Evolutionary conservation across 768 basidiomycete genomes (phyloP).

Genomic region (Gautieria morchelliformis): DNA sequence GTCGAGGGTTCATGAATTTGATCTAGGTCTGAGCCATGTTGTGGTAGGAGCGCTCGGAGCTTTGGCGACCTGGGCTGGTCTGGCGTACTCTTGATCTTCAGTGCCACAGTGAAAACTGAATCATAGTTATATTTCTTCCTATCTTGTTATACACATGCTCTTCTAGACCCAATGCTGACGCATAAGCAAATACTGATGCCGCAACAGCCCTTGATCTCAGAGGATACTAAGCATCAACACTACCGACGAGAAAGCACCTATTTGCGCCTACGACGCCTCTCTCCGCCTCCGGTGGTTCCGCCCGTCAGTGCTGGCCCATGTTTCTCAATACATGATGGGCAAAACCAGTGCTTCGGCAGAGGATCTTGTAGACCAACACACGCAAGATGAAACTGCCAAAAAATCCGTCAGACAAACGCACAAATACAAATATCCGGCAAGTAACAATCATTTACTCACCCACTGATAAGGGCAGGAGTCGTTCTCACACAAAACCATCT

Average conservation of each 20-base stretch:
- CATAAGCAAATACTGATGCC: not conserved
- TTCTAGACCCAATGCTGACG: not conserved
- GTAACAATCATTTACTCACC: conserved; percentile 32
- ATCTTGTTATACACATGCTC: not conserved
- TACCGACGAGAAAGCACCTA: not conserved
- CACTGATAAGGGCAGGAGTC: conserved; percentile 60
- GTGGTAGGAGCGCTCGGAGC: not conserved
- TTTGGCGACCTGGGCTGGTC: not conserved
- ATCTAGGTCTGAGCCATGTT: not conserved
- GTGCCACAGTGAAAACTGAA: not conserved
- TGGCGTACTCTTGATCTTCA: not conserved
- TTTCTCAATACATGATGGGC: conserved; percentile 41
- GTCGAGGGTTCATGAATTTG: not conserved
- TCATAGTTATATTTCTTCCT: not conserved
- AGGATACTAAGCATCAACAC: not conserved
- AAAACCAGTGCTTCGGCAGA: conserved; percentile 51
- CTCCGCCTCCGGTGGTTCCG: not conserved
- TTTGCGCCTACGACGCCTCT: conserved; percentile 8
- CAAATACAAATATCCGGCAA: not conserved
- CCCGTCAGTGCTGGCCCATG: conserved; percentile 13
- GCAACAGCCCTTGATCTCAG: not conserved
- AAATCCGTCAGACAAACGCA: not conserved
- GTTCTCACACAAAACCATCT: conserved; percentile 73
- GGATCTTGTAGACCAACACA: conserved; percentile 51
- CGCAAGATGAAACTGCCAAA: conserved; percentile 47